Evolutionary conservation across 805 yeast genomes (phyloP).

Genomic region (Kuraishia ogatae): DNA sequence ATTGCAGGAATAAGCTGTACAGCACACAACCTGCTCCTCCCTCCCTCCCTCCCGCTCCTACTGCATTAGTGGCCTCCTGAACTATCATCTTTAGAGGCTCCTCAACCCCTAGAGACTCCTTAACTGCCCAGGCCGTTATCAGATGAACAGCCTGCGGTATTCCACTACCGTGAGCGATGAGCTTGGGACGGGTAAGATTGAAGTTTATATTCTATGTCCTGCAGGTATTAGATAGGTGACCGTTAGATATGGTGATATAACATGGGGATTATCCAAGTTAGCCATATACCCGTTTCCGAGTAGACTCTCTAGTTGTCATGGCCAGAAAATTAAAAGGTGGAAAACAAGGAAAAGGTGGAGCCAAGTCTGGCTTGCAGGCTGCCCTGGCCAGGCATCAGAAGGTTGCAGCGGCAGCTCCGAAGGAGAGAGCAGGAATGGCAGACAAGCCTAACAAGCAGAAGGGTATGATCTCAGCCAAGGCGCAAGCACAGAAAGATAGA

Average conservation of each 20-base stretch:
- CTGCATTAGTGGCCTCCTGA: too few relatives aligned
- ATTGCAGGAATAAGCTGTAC: too few relatives aligned
- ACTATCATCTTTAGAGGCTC: too few relatives aligned
- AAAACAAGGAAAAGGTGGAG: not conserved
- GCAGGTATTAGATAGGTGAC: not conserved
- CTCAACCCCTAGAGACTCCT: too few relatives aligned
- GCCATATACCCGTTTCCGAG: too few relatives aligned
- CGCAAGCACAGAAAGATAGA: slow-evolving; percentile 6
- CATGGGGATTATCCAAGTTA: too few relatives aligned
- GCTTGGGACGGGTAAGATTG: not conserved
- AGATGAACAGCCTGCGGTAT: too few relatives aligned
- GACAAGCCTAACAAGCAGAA: not conserved
- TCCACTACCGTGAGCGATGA: not conserved
- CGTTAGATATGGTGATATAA: not conserved
- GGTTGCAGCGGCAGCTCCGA: not conserved
- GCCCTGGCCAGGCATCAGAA: slow-evolving; percentile 14
- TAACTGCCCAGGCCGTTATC: too few relatives aligned
- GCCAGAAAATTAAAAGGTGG: not conserved
- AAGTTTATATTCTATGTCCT: too few relatives aligned
- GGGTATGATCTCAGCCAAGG: not conserved
- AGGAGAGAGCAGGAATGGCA: not conserved
- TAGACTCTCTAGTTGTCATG: not conserved
- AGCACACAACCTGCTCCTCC: too few relatives aligned
- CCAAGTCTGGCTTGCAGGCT: slow-evolving; percentile 17
- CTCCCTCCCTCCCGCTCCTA: too few relatives aligned